These are phyloP conservation scores for Debaryomyces udenii DNA, from an alignment of 1,139 yeast genomes.

Conservation along the genomic window DNA sequence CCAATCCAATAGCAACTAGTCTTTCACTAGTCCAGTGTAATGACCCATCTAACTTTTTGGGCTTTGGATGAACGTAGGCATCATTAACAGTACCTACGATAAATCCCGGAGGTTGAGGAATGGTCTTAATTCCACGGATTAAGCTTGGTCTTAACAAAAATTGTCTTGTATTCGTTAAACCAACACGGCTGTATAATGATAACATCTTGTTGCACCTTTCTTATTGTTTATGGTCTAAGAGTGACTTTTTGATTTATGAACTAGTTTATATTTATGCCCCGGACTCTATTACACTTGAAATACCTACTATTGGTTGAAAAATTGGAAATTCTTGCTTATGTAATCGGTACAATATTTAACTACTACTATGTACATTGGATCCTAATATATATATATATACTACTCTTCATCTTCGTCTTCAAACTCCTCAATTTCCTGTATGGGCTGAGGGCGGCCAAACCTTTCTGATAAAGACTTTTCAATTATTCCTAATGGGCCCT, in stretches of 20 bases:
- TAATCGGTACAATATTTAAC: constrained; percentile 8
- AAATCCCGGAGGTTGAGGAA: constrained; percentile 69
- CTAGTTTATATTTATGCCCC: constrained; percentile 9
- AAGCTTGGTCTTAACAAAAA: constrained; percentile 22
- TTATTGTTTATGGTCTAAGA: no score
- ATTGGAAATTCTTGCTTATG: constrained; percentile 10
- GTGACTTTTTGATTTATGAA: no score
- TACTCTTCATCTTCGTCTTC: constrained; percentile 47
- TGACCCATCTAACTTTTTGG: constrained; percentile 72
- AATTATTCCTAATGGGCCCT: constrained; percentile 48
- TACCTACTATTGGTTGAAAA: constrained; percentile 12
- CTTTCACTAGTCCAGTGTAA: constrained; percentile 90
- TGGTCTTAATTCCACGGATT: constrained; percentile 37
- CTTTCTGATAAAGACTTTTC: constrained; percentile 46
- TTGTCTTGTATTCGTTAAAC: constrained; percentile 25
- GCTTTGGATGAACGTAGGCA: constrained; percentile 65
- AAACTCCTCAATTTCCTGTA: constrained; percentile 45
- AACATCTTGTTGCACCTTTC: constrained; percentile 30
- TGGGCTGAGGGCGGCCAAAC: constrained; percentile 37
- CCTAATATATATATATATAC: constrained; percentile 2
- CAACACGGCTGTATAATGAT: constrained; percentile 30
- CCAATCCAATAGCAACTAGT: constrained; percentile 61
- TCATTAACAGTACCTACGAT: constrained; percentile 81
- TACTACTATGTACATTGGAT: not conserved
- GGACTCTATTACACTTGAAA: constrained; percentile 16